These are phyloP conservation scores for Macaranga tanarius DNA, from an alignment of 441 rosid species.

Conservation along the genomic window DNA sequence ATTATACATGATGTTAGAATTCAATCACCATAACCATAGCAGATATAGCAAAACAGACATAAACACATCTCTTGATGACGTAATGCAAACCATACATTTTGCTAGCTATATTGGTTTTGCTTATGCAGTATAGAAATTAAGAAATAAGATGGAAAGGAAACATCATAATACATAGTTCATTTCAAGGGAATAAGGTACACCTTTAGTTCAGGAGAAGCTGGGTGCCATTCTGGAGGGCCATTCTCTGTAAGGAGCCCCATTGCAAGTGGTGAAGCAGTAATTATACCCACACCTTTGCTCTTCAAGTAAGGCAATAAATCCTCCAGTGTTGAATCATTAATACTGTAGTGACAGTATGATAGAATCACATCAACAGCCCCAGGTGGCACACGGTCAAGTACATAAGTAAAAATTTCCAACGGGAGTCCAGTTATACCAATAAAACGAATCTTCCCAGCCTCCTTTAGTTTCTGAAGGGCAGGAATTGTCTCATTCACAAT, in stretches of 20 bases:
- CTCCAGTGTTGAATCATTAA: constrained; percentile 68
- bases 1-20: background rate
- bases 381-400: constrained; percentile 81
- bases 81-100: background rate
- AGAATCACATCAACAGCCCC: constrained; percentile 71
- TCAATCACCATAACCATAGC: background rate
- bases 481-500: constrained; percentile 91
- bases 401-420: constrained; percentile 57
- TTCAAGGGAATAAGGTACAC: constrained; percentile 31
- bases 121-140: background rate
- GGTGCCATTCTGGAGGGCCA: constrained; percentile 98
- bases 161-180: background rate
- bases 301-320: constrained; percentile 85
- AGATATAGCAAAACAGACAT: background rate
- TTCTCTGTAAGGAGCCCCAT: constrained; percentile 88
- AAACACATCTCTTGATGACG: background rate
- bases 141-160: background rate
- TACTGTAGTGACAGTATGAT: constrained; percentile 78
- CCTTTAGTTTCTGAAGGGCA: constrained; percentile 75
- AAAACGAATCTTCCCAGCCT: constrained; percentile 75
- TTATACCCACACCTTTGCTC: constrained; percentile 80
- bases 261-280: constrained; percentile 86
- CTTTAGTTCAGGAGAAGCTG: constrained; percentile 84
- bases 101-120: constrained; percentile 7
- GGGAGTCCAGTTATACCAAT: constrained; percentile 96